phyloP scores from a whole-genome alignment of 2,329 filamentous ascomycete genomes.

The Emergomyces pasteurianus region DNA sequence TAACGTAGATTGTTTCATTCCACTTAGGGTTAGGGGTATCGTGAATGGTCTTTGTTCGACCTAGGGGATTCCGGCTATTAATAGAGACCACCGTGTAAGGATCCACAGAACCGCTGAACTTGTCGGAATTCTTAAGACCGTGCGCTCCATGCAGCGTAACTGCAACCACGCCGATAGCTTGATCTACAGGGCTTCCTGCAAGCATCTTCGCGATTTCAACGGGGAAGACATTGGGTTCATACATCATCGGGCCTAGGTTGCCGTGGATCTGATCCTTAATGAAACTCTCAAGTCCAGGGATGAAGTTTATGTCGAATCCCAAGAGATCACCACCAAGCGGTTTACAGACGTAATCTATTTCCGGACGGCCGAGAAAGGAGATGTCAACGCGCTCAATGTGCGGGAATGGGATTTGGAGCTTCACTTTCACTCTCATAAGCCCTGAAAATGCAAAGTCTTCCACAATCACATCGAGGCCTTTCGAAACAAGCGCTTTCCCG shows the following conservation, averaged over 20 bases:
- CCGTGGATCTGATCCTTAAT: conserved; percentile 95
- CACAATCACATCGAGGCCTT: conserved; percentile 92
- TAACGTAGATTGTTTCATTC: conserved; percentile 95
- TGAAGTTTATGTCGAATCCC: conserved; percentile 98
- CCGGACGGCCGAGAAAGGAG: conserved; percentile 80
- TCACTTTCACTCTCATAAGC: conserved; percentile 93
- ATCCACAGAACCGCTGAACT: conserved; percentile 82
- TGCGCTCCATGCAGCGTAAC: conserved; percentile 84
- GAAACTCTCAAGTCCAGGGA: conserved; percentile 84
- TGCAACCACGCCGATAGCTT: conserved; percentile 87
- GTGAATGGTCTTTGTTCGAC: conserved; percentile 74
- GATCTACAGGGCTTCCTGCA: conserved; percentile 82
- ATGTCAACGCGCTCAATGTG: conserved; percentile 92
- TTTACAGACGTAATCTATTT: conserved; percentile 95
- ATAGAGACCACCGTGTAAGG: conserved; percentile 79
- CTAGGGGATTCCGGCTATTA: conserved; percentile 70
- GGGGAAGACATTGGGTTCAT: conserved; percentile 91
- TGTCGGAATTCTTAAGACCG: conserved; percentile 89
- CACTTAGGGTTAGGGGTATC: conserved; percentile 81
- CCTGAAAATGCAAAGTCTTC: conserved; percentile 96
- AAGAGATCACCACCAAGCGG: conserved; percentile 89
- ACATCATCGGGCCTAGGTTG: conserved; percentile 94
- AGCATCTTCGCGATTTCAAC: conserved; percentile 98
- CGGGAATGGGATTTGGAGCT: conserved; percentile 89
- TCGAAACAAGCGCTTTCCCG: conserved; percentile 93